Evolutionary conservation across 2,329 filamentous ascomycete genomes (phyloP).

Genomic region (Aspergillus quadrilineatus): DNA sequence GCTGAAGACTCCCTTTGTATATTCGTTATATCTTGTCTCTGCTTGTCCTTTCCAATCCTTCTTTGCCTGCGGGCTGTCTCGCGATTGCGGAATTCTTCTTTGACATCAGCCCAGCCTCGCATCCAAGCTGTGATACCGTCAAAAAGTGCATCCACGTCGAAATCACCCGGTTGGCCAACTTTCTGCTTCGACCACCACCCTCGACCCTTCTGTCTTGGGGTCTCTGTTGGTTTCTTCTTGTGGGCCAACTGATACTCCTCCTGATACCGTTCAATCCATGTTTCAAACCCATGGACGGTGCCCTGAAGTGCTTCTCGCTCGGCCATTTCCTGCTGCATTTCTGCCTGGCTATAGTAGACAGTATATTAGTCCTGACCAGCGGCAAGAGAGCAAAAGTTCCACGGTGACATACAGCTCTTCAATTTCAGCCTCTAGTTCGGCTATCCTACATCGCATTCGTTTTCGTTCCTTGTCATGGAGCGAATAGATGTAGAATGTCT

Average conservation of each 20-base stretch:
- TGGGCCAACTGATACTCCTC: constrained; percentile 21
- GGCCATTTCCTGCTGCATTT: constrained; percentile 34
- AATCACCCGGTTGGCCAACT: constrained; percentile 17
- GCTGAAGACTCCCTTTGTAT: background rate
- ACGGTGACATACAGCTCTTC: constrained; percentile 52
- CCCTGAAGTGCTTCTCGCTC: constrained; percentile 38
- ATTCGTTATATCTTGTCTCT: background rate
- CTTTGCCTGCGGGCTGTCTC: constrained; percentile 62
- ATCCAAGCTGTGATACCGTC: constrained; percentile 46
- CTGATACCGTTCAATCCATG: constrained; percentile 32
- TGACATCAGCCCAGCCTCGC: constrained; percentile 44
- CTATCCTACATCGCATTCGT: constrained; percentile 57
- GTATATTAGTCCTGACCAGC: background rate
- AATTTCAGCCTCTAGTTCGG: constrained; percentile 60
- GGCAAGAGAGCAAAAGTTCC: background rate
- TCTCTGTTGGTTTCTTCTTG: constrained; percentile 1
- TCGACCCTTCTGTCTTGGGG: constrained; percentile 16
- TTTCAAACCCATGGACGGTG: constrained; percentile 36
- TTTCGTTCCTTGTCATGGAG: constrained; percentile 60
- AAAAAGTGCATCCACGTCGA: constrained; percentile 31
- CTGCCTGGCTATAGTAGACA: constrained; percentile 23
- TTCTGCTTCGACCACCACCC: constrained; percentile 22
- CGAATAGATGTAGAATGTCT: constrained; percentile 59
- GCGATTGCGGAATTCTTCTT: constrained; percentile 44
- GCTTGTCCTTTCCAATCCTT: constrained; percentile 19